phyloP scores from a whole-genome alignment of 495 filamentous ascomycete genomes.

The Tuber calosporum region DNA sequence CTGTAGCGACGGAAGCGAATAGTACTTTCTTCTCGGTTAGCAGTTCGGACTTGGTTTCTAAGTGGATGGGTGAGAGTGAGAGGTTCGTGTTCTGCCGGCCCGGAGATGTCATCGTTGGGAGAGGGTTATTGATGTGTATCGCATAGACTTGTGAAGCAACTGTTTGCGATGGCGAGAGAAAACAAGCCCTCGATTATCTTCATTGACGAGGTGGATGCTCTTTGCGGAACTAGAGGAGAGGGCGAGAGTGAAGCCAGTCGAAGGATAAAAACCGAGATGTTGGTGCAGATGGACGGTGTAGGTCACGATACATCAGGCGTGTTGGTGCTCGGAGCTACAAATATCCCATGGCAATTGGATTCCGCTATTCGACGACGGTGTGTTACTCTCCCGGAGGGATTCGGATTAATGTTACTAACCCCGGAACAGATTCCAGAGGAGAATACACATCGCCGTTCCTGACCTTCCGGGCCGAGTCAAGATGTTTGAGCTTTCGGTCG shows the following conservation, averaged over 20 bases:
- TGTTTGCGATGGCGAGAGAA: constrained; percentile 96
- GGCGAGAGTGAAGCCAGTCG: constrained; percentile 95
- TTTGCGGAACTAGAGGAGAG: constrained; percentile 93
- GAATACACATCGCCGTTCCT: constrained; percentile 90
- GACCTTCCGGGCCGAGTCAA: constrained; percentile 81
- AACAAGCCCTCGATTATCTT: constrained; percentile 99
- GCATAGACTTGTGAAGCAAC: constrained; percentile 81
- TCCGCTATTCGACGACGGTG: constrained; percentile 85
- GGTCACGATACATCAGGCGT: constrained; percentile 90
- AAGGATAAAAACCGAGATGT: constrained; percentile 94
- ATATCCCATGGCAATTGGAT: constrained; percentile 98
- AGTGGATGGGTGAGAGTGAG: constrained; percentile 99
- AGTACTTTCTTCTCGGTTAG: constrained; percentile 99
- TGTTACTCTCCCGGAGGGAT: neutral
- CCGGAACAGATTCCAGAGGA: constrained; percentile 62
- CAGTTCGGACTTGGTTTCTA: constrained; percentile 90
- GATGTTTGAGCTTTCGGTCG: constrained; percentile 95
- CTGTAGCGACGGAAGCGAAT: constrained; percentile 95
- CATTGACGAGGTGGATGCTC: constrained; percentile 96
- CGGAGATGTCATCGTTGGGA: neutral
- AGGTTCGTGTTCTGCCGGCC: constrained; percentile 52
- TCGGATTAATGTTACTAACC: constrained; percentile 1
- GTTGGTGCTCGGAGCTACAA: constrained; percentile 91
- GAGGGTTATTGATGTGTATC: constrained; percentile 20
- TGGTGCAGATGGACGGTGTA: constrained; percentile 99